A percentile compares a stretch with the other conserved stretches of the same genome.
phyloP scores from a whole-genome alignment of 2,329 filamentous ascomycete species.

The Botrytis medusae region DNA sequence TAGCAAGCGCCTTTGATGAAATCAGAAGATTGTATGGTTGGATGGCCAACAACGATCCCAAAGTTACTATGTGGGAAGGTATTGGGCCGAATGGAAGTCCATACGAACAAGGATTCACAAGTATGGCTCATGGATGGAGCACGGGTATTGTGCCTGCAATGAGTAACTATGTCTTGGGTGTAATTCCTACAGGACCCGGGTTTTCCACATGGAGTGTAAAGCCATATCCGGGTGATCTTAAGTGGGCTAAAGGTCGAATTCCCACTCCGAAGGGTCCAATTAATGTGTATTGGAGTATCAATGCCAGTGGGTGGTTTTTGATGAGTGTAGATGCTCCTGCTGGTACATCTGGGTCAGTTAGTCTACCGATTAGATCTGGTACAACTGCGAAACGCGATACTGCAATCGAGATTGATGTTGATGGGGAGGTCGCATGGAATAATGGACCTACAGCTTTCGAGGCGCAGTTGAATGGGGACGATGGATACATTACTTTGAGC shows the following conservation, averaged over 20 bases:
- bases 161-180: slow-evolving; percentile 49
- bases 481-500: slow-evolving; percentile 23
- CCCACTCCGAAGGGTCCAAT: slow-evolving; percentile 46
- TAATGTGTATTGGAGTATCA: slow-evolving; percentile 43
- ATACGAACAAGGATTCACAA: slow-evolving; percentile 50
- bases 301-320: slow-evolving; percentile 30
- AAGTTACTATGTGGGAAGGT: slow-evolving; percentile 53
- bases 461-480: background rate
- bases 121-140: slow-evolving; percentile 52
- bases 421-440: slow-evolving; percentile 25
- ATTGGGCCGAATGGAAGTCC: slow-evolving; percentile 46
- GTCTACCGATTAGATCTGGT: slow-evolving; percentile 29
- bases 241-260: slow-evolving; percentile 48
- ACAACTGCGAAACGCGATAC: background rate
- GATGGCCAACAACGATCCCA: slow-evolving; percentile 50
- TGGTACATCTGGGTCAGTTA: slow-evolving; percentile 31
- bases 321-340: slow-evolving; percentile 40
- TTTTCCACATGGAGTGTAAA: slow-evolving; percentile 46
- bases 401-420: slow-evolving; percentile 24
- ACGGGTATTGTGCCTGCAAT: slow-evolving; percentile 51
- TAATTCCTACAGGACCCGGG: slow-evolving; percentile 47
- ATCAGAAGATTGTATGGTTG: slow-evolving; percentile 50
- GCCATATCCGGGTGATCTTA: slow-evolving; percentile 42
- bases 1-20: slow-evolving; percentile 46
- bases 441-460: slow-evolving; percentile 3